These are phyloP conservation scores for Starmera quercuum DNA, from an alignment of 805 yeast species.

Conservation along the genomic window DNA sequence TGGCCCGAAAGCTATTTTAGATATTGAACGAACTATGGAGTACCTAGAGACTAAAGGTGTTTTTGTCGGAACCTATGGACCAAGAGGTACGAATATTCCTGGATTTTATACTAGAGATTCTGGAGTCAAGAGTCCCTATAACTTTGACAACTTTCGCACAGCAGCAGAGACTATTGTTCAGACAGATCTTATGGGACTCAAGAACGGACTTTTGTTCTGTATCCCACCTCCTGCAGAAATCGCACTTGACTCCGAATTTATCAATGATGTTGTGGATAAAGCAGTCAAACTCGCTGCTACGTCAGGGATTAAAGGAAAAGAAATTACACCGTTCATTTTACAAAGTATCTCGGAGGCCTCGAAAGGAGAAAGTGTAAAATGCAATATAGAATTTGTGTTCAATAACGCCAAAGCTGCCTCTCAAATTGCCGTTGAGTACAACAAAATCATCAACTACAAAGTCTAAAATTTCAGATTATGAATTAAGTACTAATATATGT, in stretches of 20 bases:
- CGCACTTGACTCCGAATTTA: conserved; percentile 48
- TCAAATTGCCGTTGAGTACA: conserved; percentile 50
- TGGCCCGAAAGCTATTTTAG: conserved; percentile 84
- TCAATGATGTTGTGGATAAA: conserved; percentile 45
- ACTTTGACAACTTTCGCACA: conserved; percentile 40
- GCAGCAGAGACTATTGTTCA: conserved; percentile 58
- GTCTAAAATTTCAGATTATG: conserved; percentile 4
- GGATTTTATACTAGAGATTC: conserved; percentile 79
- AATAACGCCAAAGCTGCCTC: conserved; percentile 70
- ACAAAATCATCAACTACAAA: conserved; percentile 25
- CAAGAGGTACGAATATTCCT: conserved; percentile 50
- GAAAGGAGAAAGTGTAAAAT: conserved; percentile 57
- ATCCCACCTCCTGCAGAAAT: conserved; percentile 67
- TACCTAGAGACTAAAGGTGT: conserved; percentile 89
- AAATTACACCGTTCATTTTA: conserved; percentile 71
- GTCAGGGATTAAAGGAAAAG: conserved; percentile 57
- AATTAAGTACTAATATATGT: conserved; percentile 1
- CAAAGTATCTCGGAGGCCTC: conserved; percentile 60
- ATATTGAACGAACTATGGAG: conserved; percentile 74
- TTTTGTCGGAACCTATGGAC: conserved; percentile 64
- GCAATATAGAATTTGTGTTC: conserved; percentile 68
- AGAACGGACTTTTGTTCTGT: conserved; percentile 71
- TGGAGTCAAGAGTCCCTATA: conserved; percentile 63
- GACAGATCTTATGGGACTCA: conserved; percentile 40
- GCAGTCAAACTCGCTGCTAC: conserved; percentile 51